These are phyloP conservation scores for Polytrichum commune DNA, from an alignment of 225 moss, liverwort and hornwort genomes.

Conservation along the genomic window DNA sequence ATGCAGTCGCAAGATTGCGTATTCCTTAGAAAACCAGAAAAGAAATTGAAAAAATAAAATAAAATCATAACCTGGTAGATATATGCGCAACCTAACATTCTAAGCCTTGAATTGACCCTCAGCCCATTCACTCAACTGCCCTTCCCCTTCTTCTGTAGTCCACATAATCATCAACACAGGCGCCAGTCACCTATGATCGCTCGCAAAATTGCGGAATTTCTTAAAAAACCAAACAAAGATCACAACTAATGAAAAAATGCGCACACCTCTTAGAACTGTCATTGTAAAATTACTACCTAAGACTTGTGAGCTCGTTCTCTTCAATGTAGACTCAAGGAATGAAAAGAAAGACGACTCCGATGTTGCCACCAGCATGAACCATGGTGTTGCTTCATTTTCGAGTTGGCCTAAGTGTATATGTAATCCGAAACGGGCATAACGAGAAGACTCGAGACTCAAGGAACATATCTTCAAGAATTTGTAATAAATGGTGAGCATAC, in stretches of 20 bases:
- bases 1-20: not conserved
- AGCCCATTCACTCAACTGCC: slow-evolving; percentile 54
- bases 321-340: too few species aligned
- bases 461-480: too few species aligned
- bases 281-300: not conserved
- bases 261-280: not conserved
- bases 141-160: slow-evolving; percentile 42
- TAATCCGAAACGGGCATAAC: too few species aligned
- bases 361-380: too few species aligned
- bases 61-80: not conserved
- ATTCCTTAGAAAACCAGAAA: not conserved
- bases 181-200: not conserved
- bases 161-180: not conserved
- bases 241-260: not conserved
- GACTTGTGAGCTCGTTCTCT: too few species aligned
- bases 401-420: too few species aligned
- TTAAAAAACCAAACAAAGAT: not conserved
- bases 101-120: slow-evolving; percentile 32
- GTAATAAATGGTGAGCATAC: too few species aligned
- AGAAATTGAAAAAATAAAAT: too few species aligned
- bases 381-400: too few species aligned
- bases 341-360: too few species aligned
- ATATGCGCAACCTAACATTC: not conserved
- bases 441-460: too few species aligned
- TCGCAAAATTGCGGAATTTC: too few species aligned